Evolutionary conservation across 2,329 filamentous ascomycete species (phyloP), one percentile per base, ranked within the genome.

Genomic region (Talaromyces funiculosus): DNA sequence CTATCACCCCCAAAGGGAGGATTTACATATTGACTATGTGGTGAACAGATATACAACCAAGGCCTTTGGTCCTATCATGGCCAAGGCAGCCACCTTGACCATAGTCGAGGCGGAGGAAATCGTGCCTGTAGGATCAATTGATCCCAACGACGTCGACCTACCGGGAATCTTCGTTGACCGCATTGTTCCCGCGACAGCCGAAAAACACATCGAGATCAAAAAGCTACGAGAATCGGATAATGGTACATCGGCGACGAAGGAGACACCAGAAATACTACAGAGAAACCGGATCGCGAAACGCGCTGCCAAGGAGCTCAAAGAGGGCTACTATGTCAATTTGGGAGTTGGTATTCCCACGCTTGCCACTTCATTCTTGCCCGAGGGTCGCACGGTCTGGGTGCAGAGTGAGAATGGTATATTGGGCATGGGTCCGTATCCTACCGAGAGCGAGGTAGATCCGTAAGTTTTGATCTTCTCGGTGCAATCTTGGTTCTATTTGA

Each of bases 281-380:
- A 85, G 92, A 62, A 90, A 96, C 77, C 84, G 88, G 62, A 96
- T 96, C 73, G 90, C 90, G 1, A 84, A 83, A 66, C 82, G 91
- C 47, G 90, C 90, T 0, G 88, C 90, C 0, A 87, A 89, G 75
- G 91, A 95, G 75, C 81, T 95, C 64, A 88, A 90, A 74, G 82
- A 94, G 74, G 90, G 90, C 77, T 93, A 93, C 89, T 94, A 94
- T 74, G 90, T 90, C 69, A 73, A 95, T 92, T 69, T 96, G 61
- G 92, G 92, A 62, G 95, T 96, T 66, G 92, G 92, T 61, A 96
- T 96, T 90, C 92, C 92, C 59, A 94, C 94, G 85, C 84, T 95
- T 58, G 92, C 91, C 0, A 90, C 92, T 1, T 88, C 85, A 56
- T 96, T 94, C 70, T 89, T 96, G 54, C 87, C 86, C 45, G 81